Base-by-base conservation (phyloP, 2,329 filamentous ascomycete genomes). In the Nigrograna mackinnonii region DNA sequence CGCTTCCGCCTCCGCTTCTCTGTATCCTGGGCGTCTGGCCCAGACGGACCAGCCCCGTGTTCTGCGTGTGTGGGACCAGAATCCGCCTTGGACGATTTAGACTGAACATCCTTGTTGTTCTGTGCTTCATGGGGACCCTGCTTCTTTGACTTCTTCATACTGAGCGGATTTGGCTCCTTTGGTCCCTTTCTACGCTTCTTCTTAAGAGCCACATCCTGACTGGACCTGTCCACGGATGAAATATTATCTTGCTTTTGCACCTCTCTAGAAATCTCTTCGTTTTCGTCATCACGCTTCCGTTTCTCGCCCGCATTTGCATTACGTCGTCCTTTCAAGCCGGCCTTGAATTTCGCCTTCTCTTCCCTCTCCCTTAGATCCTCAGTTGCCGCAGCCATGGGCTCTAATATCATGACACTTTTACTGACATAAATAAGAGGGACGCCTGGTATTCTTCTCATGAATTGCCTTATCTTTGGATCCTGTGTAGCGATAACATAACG, bases 371-470 rank as follows among this genome's bases (percentile, higher is more conserved):
- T 79, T 35, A 82, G 77, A 44, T 80, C 76, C 28, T 79, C 79
- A 13, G 84, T 87, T 40, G 79, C 78, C 28, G 76, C 79, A 14
- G 86, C 84, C 86, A 94, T 90, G 12, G 87, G 86, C 67, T 88
- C 82, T 75, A 88, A 77, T 41, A 87, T 84, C 82, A 92, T 88
- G 40, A 95, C 87, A 47, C 85, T 88, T 42, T 87, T 77, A 51
- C 84, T 84, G 52, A 92, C 86, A 64, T 92, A 92, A 35, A 94
- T 80, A 47, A 92, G 66, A 16, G 89, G 89, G 36, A 89, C 85
- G 16, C 87, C 88, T 18, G 81, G 78, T 16, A 91, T 77, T n/a
- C 69, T 70, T 37, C 87, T 78, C 72, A 92, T 77, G 52, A 75
- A 72, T 35, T 78, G 75, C 52, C 88, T 74, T 34, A 89, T 77